Evolutionary conservation across 495 filamentous ascomycete genomes (phyloP).

Genomic region (Talaromyces stipitatus): DNA sequence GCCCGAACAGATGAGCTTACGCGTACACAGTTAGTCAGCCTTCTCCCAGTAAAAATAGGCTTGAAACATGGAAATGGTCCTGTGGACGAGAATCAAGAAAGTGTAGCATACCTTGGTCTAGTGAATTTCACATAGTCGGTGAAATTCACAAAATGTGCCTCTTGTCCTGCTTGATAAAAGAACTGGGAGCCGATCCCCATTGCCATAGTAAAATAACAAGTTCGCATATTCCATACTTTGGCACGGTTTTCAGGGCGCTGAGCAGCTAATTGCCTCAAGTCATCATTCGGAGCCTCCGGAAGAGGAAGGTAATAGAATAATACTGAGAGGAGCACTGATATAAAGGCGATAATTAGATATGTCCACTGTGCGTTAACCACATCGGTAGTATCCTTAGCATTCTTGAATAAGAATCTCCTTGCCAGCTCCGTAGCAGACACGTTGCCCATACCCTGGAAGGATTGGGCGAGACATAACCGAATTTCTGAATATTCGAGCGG

Average conservation of each 20-base stretch:
- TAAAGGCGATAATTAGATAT: conserved; percentile 41
- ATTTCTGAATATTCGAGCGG: conserved; percentile 61
- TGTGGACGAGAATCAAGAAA: too few relatives aligned
- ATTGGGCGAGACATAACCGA: conserved; percentile 60
- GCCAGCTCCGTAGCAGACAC: conserved; percentile 44
- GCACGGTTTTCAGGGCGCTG: conserved; percentile 42
- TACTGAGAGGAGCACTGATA: conserved; percentile 56
- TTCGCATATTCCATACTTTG: conserved; percentile 32
- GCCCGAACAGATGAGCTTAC: conserved; percentile 17
- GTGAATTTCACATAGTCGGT: conserved; percentile 27
- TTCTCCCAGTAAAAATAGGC: too few relatives aligned
- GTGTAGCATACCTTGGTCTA: conserved; percentile 17
- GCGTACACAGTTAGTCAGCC: too few relatives aligned
- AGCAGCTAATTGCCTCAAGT: conserved; percentile 48
- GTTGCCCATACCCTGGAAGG: conserved; percentile 57
- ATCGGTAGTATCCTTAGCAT: conserved; percentile 43
- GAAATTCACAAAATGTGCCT: conserved; percentile 44
- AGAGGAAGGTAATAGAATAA: conserved; percentile 58
- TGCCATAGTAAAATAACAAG: conserved; percentile 49
- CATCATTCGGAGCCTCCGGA: conserved; percentile 58
- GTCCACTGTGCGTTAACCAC: conserved; percentile 19
- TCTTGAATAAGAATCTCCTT: conserved; percentile 46
- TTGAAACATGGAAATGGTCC: too few relatives aligned
- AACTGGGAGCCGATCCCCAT: conserved; percentile 54
- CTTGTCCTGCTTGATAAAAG: conserved; percentile 59